Conservation (phyloP, 345 rosid species). For the Eucalyptus pauciflora region DNA sequence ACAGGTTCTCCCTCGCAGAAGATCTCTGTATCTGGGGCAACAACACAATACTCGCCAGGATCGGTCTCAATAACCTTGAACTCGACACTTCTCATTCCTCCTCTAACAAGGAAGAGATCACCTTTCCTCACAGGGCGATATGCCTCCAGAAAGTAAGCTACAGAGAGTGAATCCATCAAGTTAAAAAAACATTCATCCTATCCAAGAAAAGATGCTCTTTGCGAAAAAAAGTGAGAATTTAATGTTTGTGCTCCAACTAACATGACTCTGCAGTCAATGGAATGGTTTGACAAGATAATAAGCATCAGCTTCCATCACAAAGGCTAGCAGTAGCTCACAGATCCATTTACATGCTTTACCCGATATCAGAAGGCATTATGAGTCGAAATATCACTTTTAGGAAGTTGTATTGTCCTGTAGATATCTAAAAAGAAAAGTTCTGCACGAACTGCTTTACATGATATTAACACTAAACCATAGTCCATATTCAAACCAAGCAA, state of each 20-base stretch:
- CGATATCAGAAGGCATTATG: not conserved
- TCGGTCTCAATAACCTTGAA: slow-evolving; percentile 89
- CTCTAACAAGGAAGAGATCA: slow-evolving; percentile 89
- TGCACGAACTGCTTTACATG: not conserved
- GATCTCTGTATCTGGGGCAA: slow-evolving; percentile 93
- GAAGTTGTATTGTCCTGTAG: not conserved
- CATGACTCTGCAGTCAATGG: not conserved
- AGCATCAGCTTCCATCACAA: not conserved
- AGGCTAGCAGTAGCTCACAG: not conserved
- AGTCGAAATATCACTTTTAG: not conserved
- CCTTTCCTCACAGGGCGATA: slow-evolving; percentile 97
- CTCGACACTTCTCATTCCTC: slow-evolving; percentile 96
- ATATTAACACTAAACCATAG: not conserved
- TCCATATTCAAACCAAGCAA: not conserved
- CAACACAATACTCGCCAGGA: slow-evolving; percentile 86
- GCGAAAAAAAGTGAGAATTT: not conserved
- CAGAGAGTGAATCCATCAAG: not conserved
- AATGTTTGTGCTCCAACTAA: not conserved
- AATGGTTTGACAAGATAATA: not conserved
- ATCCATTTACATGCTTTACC: not conserved
- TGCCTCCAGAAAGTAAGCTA: slow-evolving; percentile 94
- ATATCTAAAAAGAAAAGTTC: not conserved
- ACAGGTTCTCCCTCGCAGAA: slow-evolving; percentile 97
- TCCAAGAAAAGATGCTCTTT: not conserved
- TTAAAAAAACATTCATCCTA: not conserved